Percentiles rank a stretch among this genome's conserved stretches.
Conservation (phyloP, 2,329 filamentous ascomycete genomes). For the Clarireedia sp. region DNA sequence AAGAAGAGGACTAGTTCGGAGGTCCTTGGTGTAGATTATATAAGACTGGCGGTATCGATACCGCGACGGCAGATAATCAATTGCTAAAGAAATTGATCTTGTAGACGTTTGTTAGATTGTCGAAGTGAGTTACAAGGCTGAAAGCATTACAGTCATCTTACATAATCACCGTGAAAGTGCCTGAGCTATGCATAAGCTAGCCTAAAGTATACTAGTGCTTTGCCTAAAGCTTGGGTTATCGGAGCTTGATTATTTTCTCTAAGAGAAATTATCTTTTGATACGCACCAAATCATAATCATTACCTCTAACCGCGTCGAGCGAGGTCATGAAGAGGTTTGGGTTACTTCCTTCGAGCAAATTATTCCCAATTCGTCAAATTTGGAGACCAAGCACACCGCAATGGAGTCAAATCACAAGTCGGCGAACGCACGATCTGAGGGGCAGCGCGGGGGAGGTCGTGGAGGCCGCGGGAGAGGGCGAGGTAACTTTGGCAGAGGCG, state of each 20-base stretch:
- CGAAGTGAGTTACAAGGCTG: neutral
- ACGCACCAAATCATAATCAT: neutral
- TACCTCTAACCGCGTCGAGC: neutral
- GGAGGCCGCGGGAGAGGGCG: constrained; percentile 19
- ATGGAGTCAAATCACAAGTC: constrained; percentile 9
- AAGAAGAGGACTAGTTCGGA: neutral
- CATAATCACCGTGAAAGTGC: neutral
- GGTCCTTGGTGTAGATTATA: neutral
- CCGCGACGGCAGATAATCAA: neutral
- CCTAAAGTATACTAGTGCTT: too few relatives aligned
- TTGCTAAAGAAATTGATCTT: neutral
- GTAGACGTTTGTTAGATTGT: neutral
- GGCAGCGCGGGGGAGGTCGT: constrained; percentile 10
- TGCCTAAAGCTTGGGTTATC: neutral
- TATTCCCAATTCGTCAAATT: neutral
- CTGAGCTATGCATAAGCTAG: too few relatives aligned
- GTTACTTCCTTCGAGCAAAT: neutral
- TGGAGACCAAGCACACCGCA: constrained; percentile 7
- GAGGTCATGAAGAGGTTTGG: neutral
- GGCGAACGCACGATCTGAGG: constrained; percentile 10
- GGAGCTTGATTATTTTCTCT: neutral
- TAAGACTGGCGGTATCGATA: neutral
- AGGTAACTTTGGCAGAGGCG: constrained; percentile 16
- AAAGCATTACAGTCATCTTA: neutral
- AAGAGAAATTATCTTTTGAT: neutral